phyloP scores from a whole-genome alignment of 106 monocot genomes.

The Cymbidium sinense region DNA sequence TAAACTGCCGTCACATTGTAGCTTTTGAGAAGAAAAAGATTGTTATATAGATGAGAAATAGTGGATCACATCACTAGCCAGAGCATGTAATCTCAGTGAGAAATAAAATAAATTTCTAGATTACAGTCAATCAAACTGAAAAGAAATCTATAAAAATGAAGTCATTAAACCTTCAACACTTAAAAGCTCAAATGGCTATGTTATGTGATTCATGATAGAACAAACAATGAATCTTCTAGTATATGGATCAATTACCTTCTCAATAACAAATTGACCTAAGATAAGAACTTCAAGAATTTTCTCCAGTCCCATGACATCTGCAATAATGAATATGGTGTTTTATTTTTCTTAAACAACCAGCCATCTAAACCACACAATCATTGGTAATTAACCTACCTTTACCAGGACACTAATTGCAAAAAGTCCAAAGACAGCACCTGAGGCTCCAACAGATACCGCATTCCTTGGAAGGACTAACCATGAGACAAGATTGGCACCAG shows the following conservation, averaged over 20 bases:
- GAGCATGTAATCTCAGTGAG: too few relatives aligned
- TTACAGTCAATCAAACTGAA: background rate
- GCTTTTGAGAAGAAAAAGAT: too few relatives aligned
- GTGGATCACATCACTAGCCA: too few relatives aligned
- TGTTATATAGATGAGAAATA: too few relatives aligned
- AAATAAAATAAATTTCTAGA: background rate
- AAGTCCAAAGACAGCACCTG: slow-evolving; percentile 97
- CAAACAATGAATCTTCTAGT: background rate
- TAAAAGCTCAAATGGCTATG: background rate
- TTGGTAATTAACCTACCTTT: slow-evolving; percentile 43
- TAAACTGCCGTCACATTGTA: too few relatives aligned
- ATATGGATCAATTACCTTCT: slow-evolving; percentile 47
- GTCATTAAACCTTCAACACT: background rate
- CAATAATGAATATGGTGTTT: slow-evolving; percentile 2
- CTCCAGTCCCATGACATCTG: slow-evolving; percentile 99
- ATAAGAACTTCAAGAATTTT: slow-evolving; percentile 97
- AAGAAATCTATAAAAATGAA: background rate
- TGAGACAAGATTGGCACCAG: slow-evolving; percentile 88
- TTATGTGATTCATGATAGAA: background rate
- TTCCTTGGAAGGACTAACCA: slow-evolving; percentile 86
- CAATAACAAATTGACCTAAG: slow-evolving; percentile 95
- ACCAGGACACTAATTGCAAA: slow-evolving; percentile 96
- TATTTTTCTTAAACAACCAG: background rate
- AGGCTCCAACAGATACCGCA: slow-evolving; percentile 86
- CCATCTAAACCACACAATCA: background rate